Evolutionary conservation across 2,329 filamentous ascomycete genomes (phyloP).

Genomic region (Penicillium sp.): DNA sequence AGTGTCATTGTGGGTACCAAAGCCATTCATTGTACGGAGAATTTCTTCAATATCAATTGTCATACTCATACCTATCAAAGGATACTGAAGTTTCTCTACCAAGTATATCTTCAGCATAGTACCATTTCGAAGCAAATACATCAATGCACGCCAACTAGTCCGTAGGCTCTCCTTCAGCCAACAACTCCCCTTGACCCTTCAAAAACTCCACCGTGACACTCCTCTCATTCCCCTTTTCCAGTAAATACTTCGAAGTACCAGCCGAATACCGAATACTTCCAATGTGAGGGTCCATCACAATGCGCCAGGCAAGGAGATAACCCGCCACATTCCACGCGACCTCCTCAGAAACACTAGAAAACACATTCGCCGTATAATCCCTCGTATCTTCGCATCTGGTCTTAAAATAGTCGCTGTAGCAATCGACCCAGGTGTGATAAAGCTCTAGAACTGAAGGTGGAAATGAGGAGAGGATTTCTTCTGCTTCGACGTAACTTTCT

Average conservation of each 20-base stretch:
- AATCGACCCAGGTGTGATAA: slow-evolving; percentile 17
- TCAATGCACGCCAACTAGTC: too few species aligned
- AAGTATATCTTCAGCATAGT: too few species aligned
- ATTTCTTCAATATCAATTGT: too few species aligned
- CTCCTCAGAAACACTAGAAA: slow-evolving; percentile 10
- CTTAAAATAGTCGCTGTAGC: slow-evolving; percentile 11
- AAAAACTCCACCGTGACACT: slow-evolving; percentile 6
- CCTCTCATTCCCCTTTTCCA: slow-evolving; percentile 5
- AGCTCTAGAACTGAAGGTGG: slow-evolving; percentile 8
- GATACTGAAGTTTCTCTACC: too few species aligned
- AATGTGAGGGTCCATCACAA: slow-evolving; percentile 13
- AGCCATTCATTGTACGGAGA: too few species aligned
- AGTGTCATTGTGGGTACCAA: too few species aligned
- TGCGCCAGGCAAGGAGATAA: slow-evolving; percentile 20
- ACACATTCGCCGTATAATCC: slow-evolving; percentile 7
- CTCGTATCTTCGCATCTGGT: slow-evolving; percentile 6
- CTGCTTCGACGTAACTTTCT: neutral
- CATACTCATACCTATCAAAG: too few species aligned
- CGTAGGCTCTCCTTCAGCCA: neutral
- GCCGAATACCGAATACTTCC: slow-evolving; percentile 4
- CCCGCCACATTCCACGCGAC: slow-evolving; percentile 20
- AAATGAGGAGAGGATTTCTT: slow-evolving; percentile 7
- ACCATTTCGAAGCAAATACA: too few species aligned
- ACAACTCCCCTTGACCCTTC: slow-evolving; percentile 4
- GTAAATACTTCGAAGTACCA: slow-evolving; percentile 3